Conservation (phyloP, 2,329 filamentous ascomycete species). For the Ophiostoma australiae region DNA sequence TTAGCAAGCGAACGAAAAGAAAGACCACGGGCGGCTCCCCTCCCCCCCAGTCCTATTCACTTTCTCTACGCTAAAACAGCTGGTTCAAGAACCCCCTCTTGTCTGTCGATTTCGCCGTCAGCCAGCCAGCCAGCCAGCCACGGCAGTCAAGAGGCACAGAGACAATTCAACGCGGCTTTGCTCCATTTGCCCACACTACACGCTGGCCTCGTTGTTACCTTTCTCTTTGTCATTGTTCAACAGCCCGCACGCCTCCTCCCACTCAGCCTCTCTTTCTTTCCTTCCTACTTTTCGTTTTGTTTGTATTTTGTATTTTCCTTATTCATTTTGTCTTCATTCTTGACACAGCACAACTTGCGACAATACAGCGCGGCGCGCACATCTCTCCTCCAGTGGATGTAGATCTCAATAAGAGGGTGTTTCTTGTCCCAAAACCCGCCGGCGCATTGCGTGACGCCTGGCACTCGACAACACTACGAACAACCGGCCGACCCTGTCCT, state of each 20-base stretch:
- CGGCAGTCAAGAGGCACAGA: constrained; percentile 11
- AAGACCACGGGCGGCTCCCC: constrained; percentile 12
- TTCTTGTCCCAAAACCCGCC: constrained; percentile 17
- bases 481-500: not conserved
- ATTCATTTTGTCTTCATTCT: not conserved
- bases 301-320: not conserved
- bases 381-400: constrained; percentile 22
- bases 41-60: constrained; percentile 13
- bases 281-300: not conserved
- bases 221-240: constrained; percentile 13
- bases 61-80: constrained; percentile 19
- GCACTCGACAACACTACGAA: constrained; percentile 12
- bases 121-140: constrained; percentile 12
- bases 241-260: not conserved
- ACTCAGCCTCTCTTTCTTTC: constrained; percentile 9
- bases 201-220: constrained; percentile 8
- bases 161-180: constrained; percentile 14
- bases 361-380: constrained; percentile 10
- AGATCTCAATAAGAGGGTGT: constrained; percentile 19
- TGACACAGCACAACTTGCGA: not conserved
- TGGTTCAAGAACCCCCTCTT: constrained; percentile 14
- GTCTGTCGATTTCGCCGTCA: constrained; percentile 8
- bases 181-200: constrained; percentile 6
- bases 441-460: constrained; percentile 25
- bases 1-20: not conserved